Evolutionary conservation across 139 green algal species (phyloP), one percentile per base, ranked within the genome.

Genomic region (Raphidocelis subcapitata): DNA sequence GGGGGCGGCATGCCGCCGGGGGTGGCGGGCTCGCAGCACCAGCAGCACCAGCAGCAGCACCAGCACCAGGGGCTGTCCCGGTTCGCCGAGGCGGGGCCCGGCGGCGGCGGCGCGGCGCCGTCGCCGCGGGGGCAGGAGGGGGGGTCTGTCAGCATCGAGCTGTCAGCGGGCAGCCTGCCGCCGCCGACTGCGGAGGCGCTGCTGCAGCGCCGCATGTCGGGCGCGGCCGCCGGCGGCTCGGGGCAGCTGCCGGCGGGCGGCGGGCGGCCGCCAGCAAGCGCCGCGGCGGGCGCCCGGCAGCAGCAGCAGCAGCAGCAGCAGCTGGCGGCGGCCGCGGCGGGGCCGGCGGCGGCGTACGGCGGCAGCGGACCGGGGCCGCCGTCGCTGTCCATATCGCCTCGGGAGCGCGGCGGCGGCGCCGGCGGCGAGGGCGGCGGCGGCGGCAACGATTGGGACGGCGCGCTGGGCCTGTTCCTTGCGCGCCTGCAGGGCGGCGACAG

Each of bases 21-120:
- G 41, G 41, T 8, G 12, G 8, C 41, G 29, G 61, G 49, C 28
- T 67, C 68, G 24, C 47, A 72, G 52, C 67, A 64, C 20, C 66
- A 49, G 49, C 26, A 52, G 28, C 66, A 54, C 47, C 32, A 65
- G 67, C 44, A 62, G 65, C 44, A 60, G 44, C 16, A 41, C 41
- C 67, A 64, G 54, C 54, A 14, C 24, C 12, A 14, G 54, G 24
- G 12, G 54, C 54, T 28, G 54, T 28, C 54, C 10, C 54, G 24
- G 54, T 28, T 29, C 54, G 23, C 54, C 12, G 54, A 29, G 24
- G 24, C 54, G 24, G 3, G 55, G 36, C 52, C 62, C 15, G 44
- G 8, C 24, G 44, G 33, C 44, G 44, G 14, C 46, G 65, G 21
- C 28, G 67, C 14, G 31, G 12, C 24, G 24, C 10, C 54, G 54